phyloP scores from a whole-genome alignment of 2,329 filamentous ascomycete genomes.

The Chaetomiaceae sp. region DNA sequence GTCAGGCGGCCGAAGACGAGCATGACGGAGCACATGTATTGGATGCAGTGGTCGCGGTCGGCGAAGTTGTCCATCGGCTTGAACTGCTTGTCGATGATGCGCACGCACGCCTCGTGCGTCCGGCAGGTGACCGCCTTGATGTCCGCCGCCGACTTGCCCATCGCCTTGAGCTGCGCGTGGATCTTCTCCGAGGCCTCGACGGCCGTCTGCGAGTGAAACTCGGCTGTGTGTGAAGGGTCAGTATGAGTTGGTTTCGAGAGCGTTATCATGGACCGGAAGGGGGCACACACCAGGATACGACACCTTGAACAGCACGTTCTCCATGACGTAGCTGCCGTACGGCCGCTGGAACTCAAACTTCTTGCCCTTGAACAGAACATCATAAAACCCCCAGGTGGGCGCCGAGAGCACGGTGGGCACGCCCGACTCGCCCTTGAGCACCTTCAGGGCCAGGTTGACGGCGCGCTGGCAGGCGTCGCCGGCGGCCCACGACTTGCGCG shows the following conservation, averaged over 20 bases:
- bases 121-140: constrained; percentile 91
- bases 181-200: constrained; percentile 91
- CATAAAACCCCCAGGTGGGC: constrained; percentile 96
- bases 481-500: constrained; percentile 96
- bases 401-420: constrained; percentile 89
- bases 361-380: constrained; percentile 93
- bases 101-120: constrained; percentile 96
- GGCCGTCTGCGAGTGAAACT: constrained; percentile 98
- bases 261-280: background rate
- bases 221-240: constrained; percentile 46
- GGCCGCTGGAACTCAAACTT: constrained; percentile 93
- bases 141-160: constrained; percentile 88
- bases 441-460: constrained; percentile 85
- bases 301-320: constrained; percentile 99
- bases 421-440: constrained; percentile 84
- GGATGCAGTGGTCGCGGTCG: constrained; percentile 98
- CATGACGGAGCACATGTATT: constrained; percentile 99
- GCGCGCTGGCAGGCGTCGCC: constrained; percentile 96
- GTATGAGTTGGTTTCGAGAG: background rate
- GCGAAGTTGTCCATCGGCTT: constrained; percentile 99
- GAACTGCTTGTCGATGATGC: constrained; percentile 99
- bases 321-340: constrained; percentile 99
- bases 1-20: constrained; percentile 90
- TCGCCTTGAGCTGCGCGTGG: constrained; percentile 70
- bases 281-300: constrained; percentile 75